A percentile compares a stretch with the other conserved stretches of the same genome.
phyloP scores from a whole-genome alignment of 805 yeast species.

The Ogataea nakhonphanomensis region DNA sequence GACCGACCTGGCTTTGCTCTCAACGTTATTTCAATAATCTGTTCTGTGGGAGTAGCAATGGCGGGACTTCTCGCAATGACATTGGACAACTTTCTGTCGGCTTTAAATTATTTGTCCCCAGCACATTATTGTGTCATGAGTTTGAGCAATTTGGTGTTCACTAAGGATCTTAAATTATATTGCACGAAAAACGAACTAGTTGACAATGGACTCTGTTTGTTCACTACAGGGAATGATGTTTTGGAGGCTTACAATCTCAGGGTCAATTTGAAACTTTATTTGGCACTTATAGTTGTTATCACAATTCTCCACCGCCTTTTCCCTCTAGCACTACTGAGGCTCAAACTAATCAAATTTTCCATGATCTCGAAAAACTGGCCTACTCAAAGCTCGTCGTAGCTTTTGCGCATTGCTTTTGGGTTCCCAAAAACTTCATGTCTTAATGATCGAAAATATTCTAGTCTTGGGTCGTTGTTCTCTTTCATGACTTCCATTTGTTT shows the following conservation, averaged over 20 bases:
- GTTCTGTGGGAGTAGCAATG: constrained; percentile 76
- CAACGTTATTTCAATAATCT: constrained; percentile 60
- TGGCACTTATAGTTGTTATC: constrained; percentile 39
- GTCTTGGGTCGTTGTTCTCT: constrained; percentile 24
- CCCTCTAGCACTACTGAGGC: constrained; percentile 31
- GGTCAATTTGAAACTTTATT: constrained; percentile 35
- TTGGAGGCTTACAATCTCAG: constrained; percentile 47
- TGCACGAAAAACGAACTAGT: constrained; percentile 37
- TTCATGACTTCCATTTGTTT: constrained; percentile 35
- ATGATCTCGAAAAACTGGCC: constrained; percentile 6
- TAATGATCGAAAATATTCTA: constrained; percentile 26
- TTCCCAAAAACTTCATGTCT: constrained; percentile 78
- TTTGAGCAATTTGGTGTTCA: constrained; percentile 58
- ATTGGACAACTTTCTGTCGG: constrained; percentile 68
- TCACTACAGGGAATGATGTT: constrained; percentile 54
- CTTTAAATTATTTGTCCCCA: constrained; percentile 75
- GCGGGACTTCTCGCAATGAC: constrained; percentile 78
- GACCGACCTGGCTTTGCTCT: constrained; percentile 78
- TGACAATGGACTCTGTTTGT: constrained; percentile 41
- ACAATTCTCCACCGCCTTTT: constrained; percentile 40
- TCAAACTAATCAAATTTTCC: constrained; percentile 24
- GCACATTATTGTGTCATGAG: constrained; percentile 66
- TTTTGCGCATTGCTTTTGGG: constrained; percentile 65
- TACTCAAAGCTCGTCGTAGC: constrained; percentile 45
- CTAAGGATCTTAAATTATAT: constrained; percentile 42